Conservation (phyloP, 2,329 filamentous ascomycete species). For the Fusarium continuum region DNA sequence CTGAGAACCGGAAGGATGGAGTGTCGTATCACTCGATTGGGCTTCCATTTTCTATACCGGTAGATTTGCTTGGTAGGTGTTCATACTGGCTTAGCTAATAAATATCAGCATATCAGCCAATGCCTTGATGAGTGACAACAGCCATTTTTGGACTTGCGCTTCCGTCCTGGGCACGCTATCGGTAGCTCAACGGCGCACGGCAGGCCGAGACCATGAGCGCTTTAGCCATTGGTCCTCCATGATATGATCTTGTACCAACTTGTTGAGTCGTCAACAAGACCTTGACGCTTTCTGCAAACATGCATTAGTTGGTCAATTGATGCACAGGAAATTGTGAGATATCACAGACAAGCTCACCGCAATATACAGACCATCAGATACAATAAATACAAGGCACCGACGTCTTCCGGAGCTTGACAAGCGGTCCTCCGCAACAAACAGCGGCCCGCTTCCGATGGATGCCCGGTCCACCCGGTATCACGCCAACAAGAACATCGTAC, state of each 20-base stretch:
- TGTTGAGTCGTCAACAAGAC: background rate
- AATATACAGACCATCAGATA: background rate
- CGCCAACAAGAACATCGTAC: conserved; percentile 41
- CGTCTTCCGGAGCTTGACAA: conserved; percentile 11
- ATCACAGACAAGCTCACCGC: background rate
- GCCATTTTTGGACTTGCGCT: background rate
- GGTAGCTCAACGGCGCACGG: background rate
- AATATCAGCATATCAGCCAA: conserved; percentile 15
- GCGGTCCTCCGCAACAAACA: conserved; percentile 17
- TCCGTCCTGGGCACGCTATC: background rate
- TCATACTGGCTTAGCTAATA: too few relatives aligned
- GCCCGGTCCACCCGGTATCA: conserved; percentile 36
- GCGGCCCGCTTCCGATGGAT: conserved; percentile 42
- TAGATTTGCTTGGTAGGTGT: too few relatives aligned
- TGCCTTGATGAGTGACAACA: background rate
- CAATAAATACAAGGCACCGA: background rate
- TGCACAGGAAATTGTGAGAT: background rate
- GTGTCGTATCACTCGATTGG: conserved; percentile 11
- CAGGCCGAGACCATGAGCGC: background rate
- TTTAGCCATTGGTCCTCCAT: background rate
- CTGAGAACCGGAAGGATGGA: conserved; percentile 8
- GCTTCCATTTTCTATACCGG: too few relatives aligned
- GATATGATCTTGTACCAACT: conserved; percentile 5
- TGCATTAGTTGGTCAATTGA: background rate
- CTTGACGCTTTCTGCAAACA: background rate